phyloP scores from a whole-genome alignment of 495 filamentous ascomycete species.

The Apiosordaria backusii region DNA sequence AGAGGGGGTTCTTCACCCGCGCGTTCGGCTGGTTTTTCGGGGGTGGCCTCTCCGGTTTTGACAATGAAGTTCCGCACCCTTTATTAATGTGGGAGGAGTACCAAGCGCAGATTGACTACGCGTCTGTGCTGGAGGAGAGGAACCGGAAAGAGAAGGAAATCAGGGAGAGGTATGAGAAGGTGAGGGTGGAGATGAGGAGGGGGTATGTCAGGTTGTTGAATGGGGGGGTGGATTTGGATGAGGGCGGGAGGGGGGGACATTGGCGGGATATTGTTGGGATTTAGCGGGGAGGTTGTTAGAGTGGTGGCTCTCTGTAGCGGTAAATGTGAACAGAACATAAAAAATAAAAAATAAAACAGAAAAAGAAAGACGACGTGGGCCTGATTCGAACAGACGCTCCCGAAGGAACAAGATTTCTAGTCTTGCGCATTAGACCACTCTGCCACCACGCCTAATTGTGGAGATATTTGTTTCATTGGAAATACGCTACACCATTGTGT shows the following conservation, averaged over 20 bases:
- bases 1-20: background rate
- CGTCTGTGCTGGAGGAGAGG: background rate
- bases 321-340: background rate
- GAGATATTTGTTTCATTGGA: too few relatives aligned
- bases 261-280: too few relatives aligned
- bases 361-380: slow-evolving; percentile 24
- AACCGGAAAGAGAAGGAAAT: background rate
- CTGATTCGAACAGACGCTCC: slow-evolving; percentile 28
- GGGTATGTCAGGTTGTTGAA: background rate
- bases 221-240: background rate
- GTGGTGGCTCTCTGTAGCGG: too few relatives aligned
- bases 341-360: background rate
- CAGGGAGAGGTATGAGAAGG: background rate
- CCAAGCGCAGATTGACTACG: background rate
- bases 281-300: too few relatives aligned
- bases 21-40: background rate
- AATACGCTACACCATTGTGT: too few relatives aligned
- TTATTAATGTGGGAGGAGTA: background rate
- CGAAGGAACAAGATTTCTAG: slow-evolving; percentile 28
- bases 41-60: background rate
- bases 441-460: slow-evolving; percentile 20
- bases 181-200: background rate
- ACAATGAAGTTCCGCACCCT: background rate
- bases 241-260: too few relatives aligned
- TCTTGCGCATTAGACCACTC: slow-evolving; percentile 27